phyloP scores from a whole-genome alignment of 2,329 filamentous ascomycete genomes.

The Colletotrichum sp. region DNA sequence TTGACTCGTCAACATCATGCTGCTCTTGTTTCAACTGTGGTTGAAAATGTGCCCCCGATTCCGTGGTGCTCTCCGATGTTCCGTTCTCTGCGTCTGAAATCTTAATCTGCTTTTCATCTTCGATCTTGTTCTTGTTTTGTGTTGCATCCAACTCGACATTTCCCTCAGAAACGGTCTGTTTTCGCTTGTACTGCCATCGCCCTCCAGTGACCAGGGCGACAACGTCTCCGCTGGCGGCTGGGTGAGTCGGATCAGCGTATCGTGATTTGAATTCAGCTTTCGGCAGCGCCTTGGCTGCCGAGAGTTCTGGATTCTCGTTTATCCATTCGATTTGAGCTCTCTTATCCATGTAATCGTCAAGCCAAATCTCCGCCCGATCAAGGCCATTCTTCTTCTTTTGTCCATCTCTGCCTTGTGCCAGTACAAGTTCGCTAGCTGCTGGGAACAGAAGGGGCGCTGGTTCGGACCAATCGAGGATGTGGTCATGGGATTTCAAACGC shows the following conservation, averaged over 20 bases:
- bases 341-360: conserved; percentile 25
- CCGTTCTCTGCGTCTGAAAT: background rate
- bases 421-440: background rate
- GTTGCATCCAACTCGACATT: background rate
- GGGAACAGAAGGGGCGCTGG: conserved; percentile 56
- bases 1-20: background rate
- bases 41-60: background rate
- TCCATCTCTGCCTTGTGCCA: conserved; percentile 2
- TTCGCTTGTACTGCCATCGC: background rate
- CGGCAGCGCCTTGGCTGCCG: conserved; percentile 24
- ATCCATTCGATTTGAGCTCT: conserved; percentile 25
- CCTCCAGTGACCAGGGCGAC: conserved; percentile 30
- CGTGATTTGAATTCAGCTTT: conserved; percentile 28
- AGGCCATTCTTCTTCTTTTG: conserved; percentile 23
- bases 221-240: conserved; percentile 27
- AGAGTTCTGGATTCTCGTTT: conserved; percentile 17
- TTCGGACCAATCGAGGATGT: conserved; percentile 46
- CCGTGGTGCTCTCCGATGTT: background rate
- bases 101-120: background rate
- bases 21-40: background rate
- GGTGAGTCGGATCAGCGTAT: conserved; percentile 31
- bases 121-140: background rate
- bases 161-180: background rate
- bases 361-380: conserved; percentile 24
- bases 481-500: conserved; percentile 26